These are phyloP conservation scores for Dalbergia oliveri DNA, from an alignment of 306 rosid species.

Conservation along the genomic window DNA sequence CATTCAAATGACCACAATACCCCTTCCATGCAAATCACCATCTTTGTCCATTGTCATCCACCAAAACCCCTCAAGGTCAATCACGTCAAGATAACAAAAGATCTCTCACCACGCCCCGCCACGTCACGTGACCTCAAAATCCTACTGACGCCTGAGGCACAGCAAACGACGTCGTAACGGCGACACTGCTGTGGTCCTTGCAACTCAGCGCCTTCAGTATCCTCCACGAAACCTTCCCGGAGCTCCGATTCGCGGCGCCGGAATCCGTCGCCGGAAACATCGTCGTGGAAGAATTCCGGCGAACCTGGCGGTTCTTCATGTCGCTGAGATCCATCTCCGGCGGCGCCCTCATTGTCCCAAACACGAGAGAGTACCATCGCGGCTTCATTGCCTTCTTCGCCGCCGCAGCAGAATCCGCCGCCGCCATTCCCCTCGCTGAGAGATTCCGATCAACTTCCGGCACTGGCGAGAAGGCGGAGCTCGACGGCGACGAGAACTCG, in stretches of 20 bases:
- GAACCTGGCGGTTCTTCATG: conserved; percentile 74
- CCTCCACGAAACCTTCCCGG: conserved; percentile 78
- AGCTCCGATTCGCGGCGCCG: conserved; percentile 51
- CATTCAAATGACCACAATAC: conserved; percentile 42
- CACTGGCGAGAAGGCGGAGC: conserved; percentile 34
- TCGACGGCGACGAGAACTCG: conserved; percentile 24
- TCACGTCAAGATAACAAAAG: not conserved
- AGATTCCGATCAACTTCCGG: conserved; percentile 57
- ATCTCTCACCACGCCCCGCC: not conserved
- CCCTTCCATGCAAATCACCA: conserved; percentile 27
- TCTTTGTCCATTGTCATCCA: not conserved
- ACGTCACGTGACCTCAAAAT: conserved; percentile 40
- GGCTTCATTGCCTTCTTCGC: conserved; percentile 58
- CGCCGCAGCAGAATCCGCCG: conserved; percentile 36
- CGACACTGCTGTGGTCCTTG: conserved; percentile 72
- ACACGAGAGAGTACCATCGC: conserved; percentile 72
- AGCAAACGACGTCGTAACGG: conserved; percentile 70
- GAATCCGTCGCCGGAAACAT: conserved; percentile 47
- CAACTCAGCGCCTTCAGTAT: conserved; percentile 83
- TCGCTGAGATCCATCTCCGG: conserved; percentile 86
- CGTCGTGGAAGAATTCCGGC: conserved; percentile 54
- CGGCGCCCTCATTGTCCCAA: conserved; percentile 75
- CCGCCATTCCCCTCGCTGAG: conserved; percentile 42
- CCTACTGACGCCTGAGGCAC: conserved; percentile 51
- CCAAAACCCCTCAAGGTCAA: conserved; percentile 15